A percentile compares a stretch with the other conserved stretches of the same genome.
Evolutionary conservation across 345 rosid genomes (phyloP).

Genomic region (Barbarea vulgaris): DNA sequence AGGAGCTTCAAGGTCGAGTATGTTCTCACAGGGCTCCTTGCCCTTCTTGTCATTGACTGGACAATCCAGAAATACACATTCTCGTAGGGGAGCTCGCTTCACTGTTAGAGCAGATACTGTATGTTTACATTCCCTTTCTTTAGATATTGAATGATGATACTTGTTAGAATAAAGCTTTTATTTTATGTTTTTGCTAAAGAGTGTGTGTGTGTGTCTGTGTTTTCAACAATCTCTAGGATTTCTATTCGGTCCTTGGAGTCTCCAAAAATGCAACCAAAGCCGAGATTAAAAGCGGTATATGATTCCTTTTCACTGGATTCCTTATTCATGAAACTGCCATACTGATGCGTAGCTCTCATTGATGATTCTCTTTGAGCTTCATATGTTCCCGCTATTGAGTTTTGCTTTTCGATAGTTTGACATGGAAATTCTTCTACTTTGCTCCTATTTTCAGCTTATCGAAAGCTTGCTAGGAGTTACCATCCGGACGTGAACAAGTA

Average conservation of each 20-base stretch:
- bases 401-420: constrained; percentile 10
- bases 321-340: neutral
- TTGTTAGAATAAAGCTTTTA: neutral
- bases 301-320: neutral
- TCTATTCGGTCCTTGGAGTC: constrained; percentile 87
- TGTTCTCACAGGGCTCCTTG: constrained; percentile 63
- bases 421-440: neutral
- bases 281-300: constrained; percentile 91
- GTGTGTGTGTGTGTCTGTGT: constrained; percentile 18
- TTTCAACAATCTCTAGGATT: constrained; percentile 71
- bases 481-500: constrained; percentile 99
- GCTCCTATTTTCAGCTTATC: constrained; percentile 67
- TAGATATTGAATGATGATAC: neutral
- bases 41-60: constrained; percentile 51
- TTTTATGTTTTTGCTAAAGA: neutral
- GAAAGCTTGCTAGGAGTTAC: constrained; percentile 93
- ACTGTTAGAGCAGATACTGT: constrained; percentile 85
- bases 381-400: neutral
- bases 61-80: constrained; percentile 49
- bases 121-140: constrained; percentile 45
- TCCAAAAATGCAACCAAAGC: constrained; percentile 89
- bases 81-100: constrained; percentile 61
- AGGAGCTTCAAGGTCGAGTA: constrained; percentile 63
- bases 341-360: constrained; percentile 3
- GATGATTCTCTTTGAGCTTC: constrained; percentile 1